phyloP scores from a whole-genome alignment of 768 basidiomycete genomes.

The Goffeauzyma gilvescens region DNA sequence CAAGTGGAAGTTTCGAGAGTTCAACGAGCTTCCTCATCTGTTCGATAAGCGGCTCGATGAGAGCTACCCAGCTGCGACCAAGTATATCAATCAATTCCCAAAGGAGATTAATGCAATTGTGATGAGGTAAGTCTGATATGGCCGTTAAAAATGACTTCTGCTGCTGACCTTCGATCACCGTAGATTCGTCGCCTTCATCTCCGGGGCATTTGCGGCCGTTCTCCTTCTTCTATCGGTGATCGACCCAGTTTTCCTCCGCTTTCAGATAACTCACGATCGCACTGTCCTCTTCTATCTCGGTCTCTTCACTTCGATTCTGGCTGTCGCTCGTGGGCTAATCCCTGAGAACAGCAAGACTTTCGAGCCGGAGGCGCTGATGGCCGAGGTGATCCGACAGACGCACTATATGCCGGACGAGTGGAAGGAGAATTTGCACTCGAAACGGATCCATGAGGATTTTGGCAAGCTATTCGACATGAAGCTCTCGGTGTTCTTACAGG shows the following conservation, averaged over 20 bases:
- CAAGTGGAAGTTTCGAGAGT: slow-evolving; percentile 97
- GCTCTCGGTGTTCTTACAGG: slow-evolving; percentile 63
- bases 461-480: slow-evolving; percentile 89
- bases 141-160: background rate
- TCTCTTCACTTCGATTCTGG: slow-evolving; percentile 69
- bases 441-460: slow-evolving; percentile 79
- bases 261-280: slow-evolving; percentile 82
- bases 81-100: slow-evolving; percentile 95
- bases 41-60: slow-evolving; percentile 71
- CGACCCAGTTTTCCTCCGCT: slow-evolving; percentile 77
- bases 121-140: slow-evolving; percentile 49
- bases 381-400: slow-evolving; percentile 76
- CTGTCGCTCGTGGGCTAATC: slow-evolving; percentile 82
- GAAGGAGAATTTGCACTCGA: slow-evolving; percentile 73
- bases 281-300: slow-evolving; percentile 85
- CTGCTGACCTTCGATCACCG: background rate
- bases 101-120: slow-evolving; percentile 78
- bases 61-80: slow-evolving; percentile 72
- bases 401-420: slow-evolving; percentile 92
- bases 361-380: slow-evolving; percentile 82
- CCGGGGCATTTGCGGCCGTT: slow-evolving; percentile 91
- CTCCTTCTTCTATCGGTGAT: slow-evolving; percentile 75
- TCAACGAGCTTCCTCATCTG: slow-evolving; percentile 89
- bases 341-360: slow-evolving; percentile 85
- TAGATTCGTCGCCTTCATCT: slow-evolving; percentile 88